Evolutionary conservation across 2,329 filamentous ascomycete species (phyloP).

Genomic region (Proliferodiscus dingleyae): DNA sequence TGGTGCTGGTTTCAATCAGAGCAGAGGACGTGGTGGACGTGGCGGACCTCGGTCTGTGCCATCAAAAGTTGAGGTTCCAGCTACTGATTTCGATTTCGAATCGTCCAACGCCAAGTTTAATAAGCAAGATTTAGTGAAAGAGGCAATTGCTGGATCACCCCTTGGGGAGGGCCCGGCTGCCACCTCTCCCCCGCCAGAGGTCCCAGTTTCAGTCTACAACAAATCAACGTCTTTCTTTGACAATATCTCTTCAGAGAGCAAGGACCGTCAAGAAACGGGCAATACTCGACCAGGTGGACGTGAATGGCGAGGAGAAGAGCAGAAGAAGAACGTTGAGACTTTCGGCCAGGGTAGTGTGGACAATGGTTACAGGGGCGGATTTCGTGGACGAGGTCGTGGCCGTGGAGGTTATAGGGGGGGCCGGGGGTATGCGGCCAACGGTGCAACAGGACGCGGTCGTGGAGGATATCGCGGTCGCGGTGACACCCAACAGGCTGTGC

Average conservation of each 20-base stretch:
- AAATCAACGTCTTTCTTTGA: conserved; percentile 92
- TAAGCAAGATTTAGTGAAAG: conserved; percentile 78
- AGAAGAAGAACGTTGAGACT: conserved; percentile 94
- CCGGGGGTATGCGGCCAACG: conserved; percentile 21
- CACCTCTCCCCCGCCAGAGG: conserved; percentile 39
- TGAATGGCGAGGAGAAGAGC: conserved; percentile 88
- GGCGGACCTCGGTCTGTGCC: conserved; percentile 35
- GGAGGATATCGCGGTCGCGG: conserved; percentile 27
- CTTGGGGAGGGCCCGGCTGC: conserved; percentile 45
- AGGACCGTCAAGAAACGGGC: conserved; percentile 74
- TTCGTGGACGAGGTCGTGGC: conserved; percentile 68
- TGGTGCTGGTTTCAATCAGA: conserved; percentile 35
- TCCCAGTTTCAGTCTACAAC: conserved; percentile 65
- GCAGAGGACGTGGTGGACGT: conserved; percentile 41
- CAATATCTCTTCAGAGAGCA: conserved; percentile 92
- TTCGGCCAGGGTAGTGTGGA: conserved; percentile 97
- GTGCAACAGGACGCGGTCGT: conserved; percentile 24
- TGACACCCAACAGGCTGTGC: conserved; percentile 21
- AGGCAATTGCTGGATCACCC: conserved; percentile 79
- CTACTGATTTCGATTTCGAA: conserved; percentile 89
- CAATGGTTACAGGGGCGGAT: conserved; percentile 67
- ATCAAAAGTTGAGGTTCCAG: conserved; percentile 79
- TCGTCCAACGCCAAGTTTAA: conserved; percentile 84
- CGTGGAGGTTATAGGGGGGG: conserved; percentile 35
- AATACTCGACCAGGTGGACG: conserved; percentile 67